Conservation (phyloP, 140 eudicot genomes). For the Oenanthe javanica region DNA sequence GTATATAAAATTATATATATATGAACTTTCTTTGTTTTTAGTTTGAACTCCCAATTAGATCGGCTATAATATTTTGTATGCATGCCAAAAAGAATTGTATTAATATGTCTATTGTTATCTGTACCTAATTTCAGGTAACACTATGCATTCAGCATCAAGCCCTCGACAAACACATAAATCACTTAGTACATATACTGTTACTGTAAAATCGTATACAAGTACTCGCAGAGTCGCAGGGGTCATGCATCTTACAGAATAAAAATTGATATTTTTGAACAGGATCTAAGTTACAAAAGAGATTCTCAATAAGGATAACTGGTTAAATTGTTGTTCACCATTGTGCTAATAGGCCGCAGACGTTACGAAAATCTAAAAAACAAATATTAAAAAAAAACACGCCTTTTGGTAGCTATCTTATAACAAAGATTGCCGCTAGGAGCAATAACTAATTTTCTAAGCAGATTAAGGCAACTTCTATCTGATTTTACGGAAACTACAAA, state of each 20-base stretch:
- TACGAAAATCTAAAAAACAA: neutral
- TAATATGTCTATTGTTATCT: no score
- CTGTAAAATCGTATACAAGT: neutral
- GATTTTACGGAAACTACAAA: neutral
- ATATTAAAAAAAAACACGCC: neutral
- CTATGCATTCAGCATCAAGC: neutral
- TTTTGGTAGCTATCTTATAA: neutral
- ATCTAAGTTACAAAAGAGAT: neutral
- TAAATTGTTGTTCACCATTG: neutral
- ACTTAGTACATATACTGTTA: neutral
- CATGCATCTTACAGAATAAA: neutral
- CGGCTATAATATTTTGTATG: no score
- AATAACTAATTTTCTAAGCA: neutral
- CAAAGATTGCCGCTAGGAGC: neutral
- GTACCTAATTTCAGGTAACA: no score
- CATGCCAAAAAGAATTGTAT: no score
- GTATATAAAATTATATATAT: no score
- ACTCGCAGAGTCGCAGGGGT: neutral
- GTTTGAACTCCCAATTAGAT: no score
- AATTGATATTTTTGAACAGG: neutral
- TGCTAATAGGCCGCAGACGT: neutral
- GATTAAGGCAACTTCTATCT: neutral
- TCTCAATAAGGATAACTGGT: neutral
- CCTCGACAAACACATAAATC: neutral
- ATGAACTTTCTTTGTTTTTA: no score